These are phyloP conservation scores for Toxicodendron radicans DNA, from an alignment of 345 rosid species.

Conservation along the genomic window DNA sequence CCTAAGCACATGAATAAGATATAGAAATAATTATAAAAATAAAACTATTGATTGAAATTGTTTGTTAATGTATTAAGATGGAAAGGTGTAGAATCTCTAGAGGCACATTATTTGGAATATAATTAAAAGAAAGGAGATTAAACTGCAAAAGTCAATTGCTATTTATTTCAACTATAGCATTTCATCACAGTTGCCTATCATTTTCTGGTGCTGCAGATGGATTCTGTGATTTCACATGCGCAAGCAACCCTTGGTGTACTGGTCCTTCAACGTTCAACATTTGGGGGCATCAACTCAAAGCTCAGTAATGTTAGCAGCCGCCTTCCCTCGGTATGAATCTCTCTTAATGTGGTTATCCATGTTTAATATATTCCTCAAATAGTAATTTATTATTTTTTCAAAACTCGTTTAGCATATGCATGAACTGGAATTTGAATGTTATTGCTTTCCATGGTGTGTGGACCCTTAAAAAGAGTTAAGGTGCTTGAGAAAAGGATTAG, in stretches of 20 bases:
- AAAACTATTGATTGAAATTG: not conserved
- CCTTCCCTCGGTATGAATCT: conserved; percentile 73
- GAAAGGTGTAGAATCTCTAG: not conserved
- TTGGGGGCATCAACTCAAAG: conserved; percentile 95
- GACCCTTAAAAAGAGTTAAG: not conserved
- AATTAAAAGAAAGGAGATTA: not conserved
- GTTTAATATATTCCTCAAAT: conserved; percentile 1
- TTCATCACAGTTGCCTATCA: conserved; percentile 18
- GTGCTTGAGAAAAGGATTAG: not conserved
- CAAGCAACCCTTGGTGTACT: conserved; percentile 90
- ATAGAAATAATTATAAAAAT: not conserved
- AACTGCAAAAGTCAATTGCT: too few relatives aligned
- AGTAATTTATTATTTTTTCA: not conserved
- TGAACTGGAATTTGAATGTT: not conserved
- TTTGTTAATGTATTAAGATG: not conserved
- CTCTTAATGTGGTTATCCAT: not conserved
- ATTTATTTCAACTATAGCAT: not conserved
- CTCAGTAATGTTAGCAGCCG: conserved; percentile 87
- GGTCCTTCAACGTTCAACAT: conserved; percentile 83
- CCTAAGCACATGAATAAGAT: not conserved
- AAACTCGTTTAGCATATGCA: not conserved
- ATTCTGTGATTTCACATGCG: conserved; percentile 93
- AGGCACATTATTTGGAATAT: not conserved
- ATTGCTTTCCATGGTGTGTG: not conserved
- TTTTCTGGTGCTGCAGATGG: conserved; percentile 60